These are phyloP conservation scores for Candida rishiriensis DNA, from an alignment of 805 yeast species.

Conservation along the genomic window DNA sequence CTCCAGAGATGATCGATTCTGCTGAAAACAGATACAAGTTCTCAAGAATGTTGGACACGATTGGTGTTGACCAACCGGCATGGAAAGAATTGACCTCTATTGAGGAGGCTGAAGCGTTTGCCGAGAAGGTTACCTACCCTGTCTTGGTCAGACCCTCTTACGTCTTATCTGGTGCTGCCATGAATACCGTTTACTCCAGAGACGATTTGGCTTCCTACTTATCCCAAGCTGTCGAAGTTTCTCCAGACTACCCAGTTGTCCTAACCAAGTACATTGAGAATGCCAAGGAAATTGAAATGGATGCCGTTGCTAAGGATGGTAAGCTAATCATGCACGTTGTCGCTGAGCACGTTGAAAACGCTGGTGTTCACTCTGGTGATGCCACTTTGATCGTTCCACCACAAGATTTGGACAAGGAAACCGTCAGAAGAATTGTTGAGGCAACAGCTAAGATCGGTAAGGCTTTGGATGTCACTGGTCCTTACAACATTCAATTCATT, in stretches of 20 bases:
- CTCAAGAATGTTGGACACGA: slow-evolving; percentile 93
- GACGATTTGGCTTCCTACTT: slow-evolving; percentile 85
- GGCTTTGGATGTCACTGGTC: slow-evolving; percentile 95
- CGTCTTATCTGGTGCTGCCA: slow-evolving; percentile 97
- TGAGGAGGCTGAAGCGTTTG: slow-evolving; percentile 88
- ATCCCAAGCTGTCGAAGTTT: slow-evolving; percentile 93
- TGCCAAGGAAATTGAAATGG: slow-evolving; percentile 98
- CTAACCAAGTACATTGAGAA: slow-evolving; percentile 94
- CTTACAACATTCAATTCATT: slow-evolving; percentile 94
- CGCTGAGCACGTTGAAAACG: slow-evolving; percentile 97
- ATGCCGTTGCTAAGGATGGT: slow-evolving; percentile 95
- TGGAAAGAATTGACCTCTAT: slow-evolving; percentile 96
- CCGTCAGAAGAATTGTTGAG: slow-evolving; percentile 84
- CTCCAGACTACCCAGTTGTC: slow-evolving; percentile 97
- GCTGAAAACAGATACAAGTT: slow-evolving; percentile 98
- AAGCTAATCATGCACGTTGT: slow-evolving; percentile 94
- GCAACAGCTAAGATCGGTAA: slow-evolving; percentile 95
- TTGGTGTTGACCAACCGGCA: slow-evolving; percentile 98
- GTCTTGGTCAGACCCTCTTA: slow-evolving; percentile 97
- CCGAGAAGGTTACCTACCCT: slow-evolving; percentile 87
- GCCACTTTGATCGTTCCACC: slow-evolving; percentile 97
- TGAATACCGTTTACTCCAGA: slow-evolving; percentile 91
- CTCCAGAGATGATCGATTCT: slow-evolving; percentile 97
- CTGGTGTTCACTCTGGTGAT: slow-evolving; percentile 99
- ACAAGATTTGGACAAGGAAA: slow-evolving; percentile 88